Base-by-base conservation (phyloP, 2,329 filamentous ascomycete genomes). In the Alternaria gaisen region DNA sequence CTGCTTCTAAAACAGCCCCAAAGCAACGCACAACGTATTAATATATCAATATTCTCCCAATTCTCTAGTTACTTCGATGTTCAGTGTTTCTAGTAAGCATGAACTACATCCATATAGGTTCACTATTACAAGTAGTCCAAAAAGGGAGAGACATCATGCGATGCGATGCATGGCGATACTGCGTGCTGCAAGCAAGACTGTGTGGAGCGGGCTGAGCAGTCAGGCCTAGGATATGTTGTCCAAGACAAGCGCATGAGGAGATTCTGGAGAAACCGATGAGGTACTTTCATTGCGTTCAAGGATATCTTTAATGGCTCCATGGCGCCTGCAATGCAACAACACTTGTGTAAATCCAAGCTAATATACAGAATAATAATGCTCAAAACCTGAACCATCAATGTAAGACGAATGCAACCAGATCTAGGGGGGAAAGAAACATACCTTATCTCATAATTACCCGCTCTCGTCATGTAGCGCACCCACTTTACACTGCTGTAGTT, bases 401-500 rank as follows among this genome's bases (percentile, higher is more conserved):
- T 56, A 38, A 43, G 50, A 56, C 26, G 22, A 20, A 20, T 20
- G 26, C 16, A 20, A 12, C 18, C 11, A 41, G 26, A 1, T 10
- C 3, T 3, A n/a, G 16, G 18, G 24, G 20, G 20, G 11, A 10
- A 24, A 22, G 32, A 22, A 22, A 65, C 72, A 32, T 69, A 96
- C 90, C 93, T 86, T 77, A 99, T 97, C 82, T 99, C 95, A 80
- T 99, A 99, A 80, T 93, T 97, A 28, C 95, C 95, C 16, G 94
- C 95, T 68, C 94, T 89, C 18, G 95, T 99, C 95, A 99, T 98
- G 80, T 99, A 99, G 71, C 95, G 85, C 71, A 99, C 95, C 95
- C 95, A 99, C 81, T 99, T 99, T 50, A 99, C 95, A 76, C 93
- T 97, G 65, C 92, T 96, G 79, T 99, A 99, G 80, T 98, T 98